Conservation (phyloP, 2,329 filamentous ascomycete genomes). For the Trichoderma koningii region DNA sequence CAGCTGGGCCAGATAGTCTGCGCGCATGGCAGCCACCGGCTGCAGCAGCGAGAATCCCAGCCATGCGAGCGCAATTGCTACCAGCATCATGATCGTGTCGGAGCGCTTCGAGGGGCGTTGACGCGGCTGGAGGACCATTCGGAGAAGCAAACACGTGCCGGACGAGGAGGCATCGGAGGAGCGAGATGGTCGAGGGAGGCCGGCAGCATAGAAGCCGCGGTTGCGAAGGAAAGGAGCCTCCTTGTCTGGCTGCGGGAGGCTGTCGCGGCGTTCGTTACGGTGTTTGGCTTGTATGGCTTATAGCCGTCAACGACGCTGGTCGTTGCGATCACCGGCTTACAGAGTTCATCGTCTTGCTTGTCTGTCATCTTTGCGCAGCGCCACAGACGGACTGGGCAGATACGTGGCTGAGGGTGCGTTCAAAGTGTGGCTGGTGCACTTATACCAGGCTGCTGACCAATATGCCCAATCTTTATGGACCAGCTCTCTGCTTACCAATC, state of each 20-base stretch:
- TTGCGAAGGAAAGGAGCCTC: not conserved
- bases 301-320: slow-evolving; percentile 10
- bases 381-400: slow-evolving; percentile 7
- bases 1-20: slow-evolving; percentile 56
- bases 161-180: slow-evolving; percentile 33
- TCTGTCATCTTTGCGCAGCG: slow-evolving; percentile 27
- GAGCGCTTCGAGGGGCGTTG: slow-evolving; percentile 23
- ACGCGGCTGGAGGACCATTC: slow-evolving; percentile 3
- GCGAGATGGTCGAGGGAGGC: slow-evolving; percentile 1
- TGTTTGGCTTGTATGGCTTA: not conserved
- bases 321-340: slow-evolving; percentile 1
- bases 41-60: slow-evolving; percentile 44
- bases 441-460: not conserved
- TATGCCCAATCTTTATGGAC: not conserved
- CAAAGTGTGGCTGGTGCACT: slow-evolving; percentile 23
- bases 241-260: no score
- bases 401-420: not conserved
- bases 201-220: slow-evolving; percentile 22
- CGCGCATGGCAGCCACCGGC: slow-evolving; percentile 54
- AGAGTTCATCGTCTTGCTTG: not conserved
- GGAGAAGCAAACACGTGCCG: slow-evolving; percentile 31
- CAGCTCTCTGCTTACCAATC: slow-evolving; percentile 2
- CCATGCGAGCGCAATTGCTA: slow-evolving; percentile 31
- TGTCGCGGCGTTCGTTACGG: not conserved
- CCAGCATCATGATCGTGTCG: slow-evolving; percentile 36